Conservation (phyloP, 306 rosid genomes). For the Albizia julibrissin region DNA sequence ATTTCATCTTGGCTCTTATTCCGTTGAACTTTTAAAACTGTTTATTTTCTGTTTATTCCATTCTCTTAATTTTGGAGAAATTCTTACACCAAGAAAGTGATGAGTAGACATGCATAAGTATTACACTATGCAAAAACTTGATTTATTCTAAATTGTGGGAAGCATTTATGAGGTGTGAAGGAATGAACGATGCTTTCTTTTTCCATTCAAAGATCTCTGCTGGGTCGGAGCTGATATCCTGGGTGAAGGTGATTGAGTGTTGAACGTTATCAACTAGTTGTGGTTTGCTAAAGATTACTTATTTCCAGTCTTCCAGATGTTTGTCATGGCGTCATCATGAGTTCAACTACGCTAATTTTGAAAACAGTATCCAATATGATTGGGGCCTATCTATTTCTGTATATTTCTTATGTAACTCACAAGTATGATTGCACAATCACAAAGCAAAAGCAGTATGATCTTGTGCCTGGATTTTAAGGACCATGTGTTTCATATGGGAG, state of each 20-base stretch:
- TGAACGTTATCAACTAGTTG: not conserved
- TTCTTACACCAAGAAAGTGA: conserved; percentile 21
- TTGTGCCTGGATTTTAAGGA: not conserved
- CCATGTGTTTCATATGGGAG: not conserved
- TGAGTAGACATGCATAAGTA: not conserved
- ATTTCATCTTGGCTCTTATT: conserved; percentile 24
- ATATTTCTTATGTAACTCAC: not conserved
- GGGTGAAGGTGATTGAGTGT: not conserved
- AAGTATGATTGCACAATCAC: not conserved
- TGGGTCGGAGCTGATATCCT: not conserved
- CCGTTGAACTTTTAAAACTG: conserved; percentile 8
- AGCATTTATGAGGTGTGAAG: not conserved
- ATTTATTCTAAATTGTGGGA: conserved; percentile 11
- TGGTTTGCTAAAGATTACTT: not conserved
- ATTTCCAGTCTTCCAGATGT: not conserved
- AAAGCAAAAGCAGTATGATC: not conserved
- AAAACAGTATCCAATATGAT: not conserved
- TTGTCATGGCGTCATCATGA: not conserved
- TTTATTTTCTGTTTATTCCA: conserved; percentile 10
- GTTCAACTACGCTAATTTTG: not conserved
- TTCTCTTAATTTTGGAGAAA: conserved; percentile 1
- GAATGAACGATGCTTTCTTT: conserved; percentile 18
- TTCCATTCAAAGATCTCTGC: conserved; percentile 5
- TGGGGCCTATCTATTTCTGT: not conserved
- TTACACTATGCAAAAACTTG: not conserved